Conservation (phyloP, 108 stramenopile species). For the Chaetoceros tenuissimus region DNA sequence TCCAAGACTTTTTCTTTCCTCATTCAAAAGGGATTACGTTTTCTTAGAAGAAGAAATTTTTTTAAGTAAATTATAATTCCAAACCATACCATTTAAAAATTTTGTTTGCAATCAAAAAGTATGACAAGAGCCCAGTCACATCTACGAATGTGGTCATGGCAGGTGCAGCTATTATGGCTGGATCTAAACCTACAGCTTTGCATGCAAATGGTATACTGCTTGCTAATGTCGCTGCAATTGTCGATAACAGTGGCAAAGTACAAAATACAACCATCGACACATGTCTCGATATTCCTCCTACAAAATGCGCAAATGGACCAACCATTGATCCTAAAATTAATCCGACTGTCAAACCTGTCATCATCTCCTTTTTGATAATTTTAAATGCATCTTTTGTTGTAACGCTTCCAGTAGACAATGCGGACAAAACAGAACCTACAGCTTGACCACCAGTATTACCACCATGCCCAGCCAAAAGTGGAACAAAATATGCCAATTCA, state of each 20-base stretch:
- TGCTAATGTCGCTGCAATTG: conserved; percentile 73
- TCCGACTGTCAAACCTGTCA: conserved; percentile 64
- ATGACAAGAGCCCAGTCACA: conserved; percentile 72
- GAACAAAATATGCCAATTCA: conserved; percentile 84
- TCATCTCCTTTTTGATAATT: conserved; percentile 60
- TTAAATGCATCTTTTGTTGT: conserved; percentile 44
- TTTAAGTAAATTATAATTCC: conserved; percentile 69
- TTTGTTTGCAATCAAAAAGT: conserved; percentile 78
- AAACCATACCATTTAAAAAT: conserved; percentile 65
- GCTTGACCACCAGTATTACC: conserved; percentile 87
- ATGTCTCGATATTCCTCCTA: conserved; percentile 73
- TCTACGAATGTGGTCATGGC: conserved; percentile 92
- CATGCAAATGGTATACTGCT: conserved; percentile 72
- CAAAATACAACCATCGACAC: conserved; percentile 63
- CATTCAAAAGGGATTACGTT: too few species aligned
- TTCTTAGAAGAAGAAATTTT: too few species aligned
- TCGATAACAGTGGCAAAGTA: conserved; percentile 69
- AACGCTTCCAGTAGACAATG: conserved; percentile 55
- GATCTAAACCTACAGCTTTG: conserved; percentile 61
- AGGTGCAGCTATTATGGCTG: conserved; percentile 79
- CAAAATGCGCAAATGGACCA: conserved; percentile 60
- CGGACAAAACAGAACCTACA: conserved; percentile 77
- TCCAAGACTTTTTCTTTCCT: too few species aligned
- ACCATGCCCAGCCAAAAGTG: conserved; percentile 82
- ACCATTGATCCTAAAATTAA: conserved; percentile 49